Evolutionary conservation across 2,329 filamentous ascomycete genomes (phyloP).

Genomic region (Xylariaceae sp.): DNA sequence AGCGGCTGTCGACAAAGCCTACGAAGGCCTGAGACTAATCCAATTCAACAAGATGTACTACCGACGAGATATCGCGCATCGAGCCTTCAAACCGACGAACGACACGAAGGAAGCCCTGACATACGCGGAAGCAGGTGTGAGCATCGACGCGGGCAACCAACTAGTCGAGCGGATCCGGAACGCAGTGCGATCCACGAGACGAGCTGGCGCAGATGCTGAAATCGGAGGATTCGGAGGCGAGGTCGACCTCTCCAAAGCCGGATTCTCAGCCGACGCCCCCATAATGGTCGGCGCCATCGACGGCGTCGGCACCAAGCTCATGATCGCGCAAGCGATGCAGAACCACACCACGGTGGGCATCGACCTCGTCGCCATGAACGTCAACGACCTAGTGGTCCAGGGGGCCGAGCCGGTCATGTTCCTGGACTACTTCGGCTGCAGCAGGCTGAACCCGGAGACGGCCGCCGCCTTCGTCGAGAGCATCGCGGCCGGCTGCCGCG

Average conservation of each 20-base stretch:
- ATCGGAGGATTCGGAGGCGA: constrained; percentile 96
- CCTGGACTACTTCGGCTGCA: constrained; percentile 97
- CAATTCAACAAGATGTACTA: constrained; percentile 89
- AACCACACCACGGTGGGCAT: constrained; percentile 96
- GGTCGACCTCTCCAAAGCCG: constrained; percentile 75
- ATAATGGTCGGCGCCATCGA: constrained; percentile 94
- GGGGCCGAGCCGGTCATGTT: constrained; percentile 95
- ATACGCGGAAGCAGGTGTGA: constrained; percentile 91
- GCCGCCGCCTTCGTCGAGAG: constrained; percentile 88
- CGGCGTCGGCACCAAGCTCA: constrained; percentile 94
- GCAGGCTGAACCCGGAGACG: constrained; percentile 75
- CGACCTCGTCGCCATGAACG: constrained; percentile 98
- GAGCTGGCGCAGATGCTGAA: constrained; percentile 85
- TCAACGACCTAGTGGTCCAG: constrained; percentile 96
- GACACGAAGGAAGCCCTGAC: constrained; percentile 65
- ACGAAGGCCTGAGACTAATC: constrained; percentile 78
- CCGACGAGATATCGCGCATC: constrained; percentile 88
- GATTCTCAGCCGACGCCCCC: constrained; percentile 69
- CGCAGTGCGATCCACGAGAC: constrained; percentile 80
- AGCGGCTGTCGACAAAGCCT: constrained; percentile 85
- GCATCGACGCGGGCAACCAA: constrained; percentile 90
- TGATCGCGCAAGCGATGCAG: constrained; percentile 86
- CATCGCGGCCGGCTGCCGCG: constrained; percentile 83
- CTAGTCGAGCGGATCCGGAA: constrained; percentile 91
- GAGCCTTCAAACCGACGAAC: constrained; percentile 58